Evolutionary conservation across 2,329 filamentous ascomycete species (phyloP), one percentile per base, ranked within the genome.

Genomic region (Calonectria multiphialidica): DNA sequence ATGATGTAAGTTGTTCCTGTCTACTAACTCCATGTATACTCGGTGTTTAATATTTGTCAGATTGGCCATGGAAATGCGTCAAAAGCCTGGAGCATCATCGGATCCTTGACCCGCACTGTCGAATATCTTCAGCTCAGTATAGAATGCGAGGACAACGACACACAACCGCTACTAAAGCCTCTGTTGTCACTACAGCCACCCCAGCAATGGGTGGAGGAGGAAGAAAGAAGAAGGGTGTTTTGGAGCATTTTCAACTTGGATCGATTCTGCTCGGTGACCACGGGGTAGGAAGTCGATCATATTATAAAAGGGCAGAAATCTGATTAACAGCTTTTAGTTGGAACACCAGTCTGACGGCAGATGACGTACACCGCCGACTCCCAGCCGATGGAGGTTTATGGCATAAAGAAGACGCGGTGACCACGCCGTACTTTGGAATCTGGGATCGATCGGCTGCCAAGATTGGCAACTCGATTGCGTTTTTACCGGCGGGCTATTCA

Each of bases 91-190:
- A 77, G 79, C 21, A 72, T 81, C 16, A 73, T 81, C 23, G 80
- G 77, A 3, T 79, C 80, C 5, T 47, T 81, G 10, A 81, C 77
- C 1, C 70, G 80, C 18, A 80, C 76, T 1, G 80, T 81, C 5
- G 80, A 81, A 49, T 81, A 81, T 21, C 75, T 81, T 2, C 80
- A 81, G 44, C 76, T 81, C 5, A 80, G 76, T 10, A 68, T 78
- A 0, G 79, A 80, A 37, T 80, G 10, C 68, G 78, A 1, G 69
- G 82, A 47, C 33, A 55, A 66, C 13, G 63, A 66, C 16, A 71
- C 68, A 2, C 63, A 71, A 9, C 63, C 63, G 7, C 13, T 71
- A 2, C 44, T 71, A 5, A 71, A 71, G 23, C 68, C 62, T 4
- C 53, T 71, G 2, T 6, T 61, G 5, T 71, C 63, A 1, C 18